Evolutionary conservation across 1,139 yeast genomes (phyloP).

Genomic region (Taphrina betulina): DNA sequence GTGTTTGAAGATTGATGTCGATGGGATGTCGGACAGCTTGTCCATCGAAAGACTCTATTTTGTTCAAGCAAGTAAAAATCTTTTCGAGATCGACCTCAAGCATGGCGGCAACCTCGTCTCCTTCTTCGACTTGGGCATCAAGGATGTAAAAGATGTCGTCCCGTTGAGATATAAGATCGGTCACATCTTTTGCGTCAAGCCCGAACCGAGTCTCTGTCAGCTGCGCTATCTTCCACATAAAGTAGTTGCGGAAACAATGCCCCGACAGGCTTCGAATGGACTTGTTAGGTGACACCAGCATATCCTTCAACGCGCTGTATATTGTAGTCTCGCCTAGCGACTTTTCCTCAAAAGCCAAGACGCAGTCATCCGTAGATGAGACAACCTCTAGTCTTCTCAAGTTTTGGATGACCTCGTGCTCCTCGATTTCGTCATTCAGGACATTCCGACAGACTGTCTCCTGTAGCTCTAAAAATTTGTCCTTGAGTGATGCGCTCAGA

Average conservation of each 20-base stretch:
- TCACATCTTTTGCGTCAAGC: slow-evolving; percentile 3
- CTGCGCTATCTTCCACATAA: slow-evolving; percentile 36
- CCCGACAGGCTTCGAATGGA: slow-evolving; percentile 10
- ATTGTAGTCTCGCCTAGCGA: slow-evolving; percentile 22
- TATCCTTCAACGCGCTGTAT: neutral
- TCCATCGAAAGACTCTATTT: slow-evolving; percentile 24
- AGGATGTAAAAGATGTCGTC: slow-evolving; percentile 13
- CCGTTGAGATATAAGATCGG: slow-evolving; percentile 5
- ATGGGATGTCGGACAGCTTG: slow-evolving; percentile 12
- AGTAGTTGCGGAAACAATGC: slow-evolving; percentile 33
- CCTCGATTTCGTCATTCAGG: slow-evolving; percentile 8
- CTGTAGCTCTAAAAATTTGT: slow-evolving; percentile 35
- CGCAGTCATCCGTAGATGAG: slow-evolving; percentile 33
- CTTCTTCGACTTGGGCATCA: slow-evolving; percentile 15
- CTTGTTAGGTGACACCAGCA: slow-evolving; percentile 1
- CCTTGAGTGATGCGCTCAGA: slow-evolving; percentile 34
- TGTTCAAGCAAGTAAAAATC: slow-evolving; percentile 19
- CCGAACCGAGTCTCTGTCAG: slow-evolving; percentile 23
- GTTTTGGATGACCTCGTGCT: slow-evolving; percentile 5
- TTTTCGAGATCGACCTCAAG: slow-evolving; percentile 15
- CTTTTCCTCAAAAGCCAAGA: slow-evolving; percentile 29
- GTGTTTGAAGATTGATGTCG: slow-evolving; percentile 2
- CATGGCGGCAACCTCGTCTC: slow-evolving; percentile 4
- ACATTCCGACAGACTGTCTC: slow-evolving; percentile 34
- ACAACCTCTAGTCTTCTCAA: slow-evolving; percentile 27